Evolutionary conservation across 176 grass and related monocot species (phyloP).

Genomic region (Aegilops longissima): DNA sequence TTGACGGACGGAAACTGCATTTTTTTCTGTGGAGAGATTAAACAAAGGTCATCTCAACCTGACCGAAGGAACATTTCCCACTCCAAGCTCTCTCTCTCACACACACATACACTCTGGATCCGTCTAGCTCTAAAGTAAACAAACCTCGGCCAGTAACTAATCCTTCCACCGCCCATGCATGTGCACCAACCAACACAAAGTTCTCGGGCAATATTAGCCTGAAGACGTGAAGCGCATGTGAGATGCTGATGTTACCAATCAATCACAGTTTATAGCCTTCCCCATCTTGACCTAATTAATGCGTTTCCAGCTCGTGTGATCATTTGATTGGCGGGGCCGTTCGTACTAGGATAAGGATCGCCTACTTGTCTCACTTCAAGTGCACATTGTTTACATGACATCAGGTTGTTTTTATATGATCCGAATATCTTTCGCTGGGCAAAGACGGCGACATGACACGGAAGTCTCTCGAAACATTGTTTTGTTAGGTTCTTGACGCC

Average conservation of each 20-base stretch:
- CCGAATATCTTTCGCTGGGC: background rate
- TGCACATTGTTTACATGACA: background rate
- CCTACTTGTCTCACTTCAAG: background rate
- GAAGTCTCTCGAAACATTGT: background rate
- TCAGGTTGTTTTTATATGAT: background rate
- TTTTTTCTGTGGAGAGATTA: no score
- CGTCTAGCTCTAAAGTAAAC: background rate
- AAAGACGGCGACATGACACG: conserved; percentile 19
- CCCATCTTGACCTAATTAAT: background rate
- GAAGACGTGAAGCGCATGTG: background rate
- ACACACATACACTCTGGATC: background rate
- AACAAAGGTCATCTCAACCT: background rate
- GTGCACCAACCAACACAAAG: background rate
- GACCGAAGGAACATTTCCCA: background rate
- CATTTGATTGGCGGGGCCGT: background rate
- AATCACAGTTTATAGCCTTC: background rate
- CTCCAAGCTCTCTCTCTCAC: background rate
- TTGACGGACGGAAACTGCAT: no score
- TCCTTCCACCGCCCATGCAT: background rate
- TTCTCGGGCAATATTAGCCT: background rate
- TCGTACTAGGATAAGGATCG: conserved; percentile 20
- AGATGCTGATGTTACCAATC: background rate
- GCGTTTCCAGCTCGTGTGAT: background rate
- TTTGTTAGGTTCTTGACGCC: background rate
- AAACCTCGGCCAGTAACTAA: background rate